Evolutionary conservation across 108 stramenopile species (phyloP).

Genomic region (Cyclotella baltica): DNA sequence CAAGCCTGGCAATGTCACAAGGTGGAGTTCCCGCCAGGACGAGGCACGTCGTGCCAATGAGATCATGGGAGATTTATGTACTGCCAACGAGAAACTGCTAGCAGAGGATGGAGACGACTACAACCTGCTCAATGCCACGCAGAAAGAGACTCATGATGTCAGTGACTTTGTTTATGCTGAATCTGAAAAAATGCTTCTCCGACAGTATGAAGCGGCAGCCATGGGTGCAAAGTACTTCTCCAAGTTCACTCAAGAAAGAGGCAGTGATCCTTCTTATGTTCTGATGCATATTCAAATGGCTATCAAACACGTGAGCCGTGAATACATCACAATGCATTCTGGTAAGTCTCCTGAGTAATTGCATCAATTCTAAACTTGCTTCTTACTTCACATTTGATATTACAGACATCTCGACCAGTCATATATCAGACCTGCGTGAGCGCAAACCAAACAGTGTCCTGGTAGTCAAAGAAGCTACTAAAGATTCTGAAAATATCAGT

Average conservation of each 20-base stretch:
- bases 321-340: neutral
- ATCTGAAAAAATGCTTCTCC: neutral
- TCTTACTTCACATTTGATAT: too few relatives aligned
- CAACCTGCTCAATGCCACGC: neutral
- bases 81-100: neutral
- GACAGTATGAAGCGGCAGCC: neutral
- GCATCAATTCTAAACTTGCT: too few relatives aligned
- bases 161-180: neutral
- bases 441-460: neutral
- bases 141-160: neutral
- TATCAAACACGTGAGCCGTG: neutral
- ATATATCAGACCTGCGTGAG: too few relatives aligned
- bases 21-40: neutral
- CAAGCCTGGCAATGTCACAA: neutral
- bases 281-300: neutral
- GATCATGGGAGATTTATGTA: constrained; percentile 15
- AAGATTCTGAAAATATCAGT: neutral
- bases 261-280: neutral
- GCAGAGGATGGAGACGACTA: neutral
- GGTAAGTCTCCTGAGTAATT: too few relatives aligned
- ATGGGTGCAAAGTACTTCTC: neutral
- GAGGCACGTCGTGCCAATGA: neutral
- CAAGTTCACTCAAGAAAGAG: neutral
- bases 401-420: too few relatives aligned
- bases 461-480: neutral